Base-by-base conservation (phyloP, 1,284 basidiomycete genomes). In the Trametes polyzona region DNA sequence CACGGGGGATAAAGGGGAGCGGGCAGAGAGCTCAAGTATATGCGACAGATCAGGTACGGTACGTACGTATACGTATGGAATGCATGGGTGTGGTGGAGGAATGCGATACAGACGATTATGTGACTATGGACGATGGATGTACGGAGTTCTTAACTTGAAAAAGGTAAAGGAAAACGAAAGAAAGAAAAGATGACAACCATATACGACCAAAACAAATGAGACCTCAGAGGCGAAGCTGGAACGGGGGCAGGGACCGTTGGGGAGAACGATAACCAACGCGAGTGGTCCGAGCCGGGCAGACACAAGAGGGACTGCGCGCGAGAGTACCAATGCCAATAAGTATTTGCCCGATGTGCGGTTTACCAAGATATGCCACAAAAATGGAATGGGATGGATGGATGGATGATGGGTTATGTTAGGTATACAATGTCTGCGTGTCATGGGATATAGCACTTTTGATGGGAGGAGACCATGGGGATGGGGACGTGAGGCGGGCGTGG, bases 381-480 rank as follows among this genome's bases (percentile, higher is more conserved):
- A n/a, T n/a, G n/a, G n/a, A n/a, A n/a, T n/a, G n/a, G n/a, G n/a
- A n/a, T n/a, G n/a, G n/a, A n/a, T n/a, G n/a, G 44, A 47, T 33
- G 21, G 50, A 48, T 9, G 33, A 55, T 48, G 37, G 32, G 46
- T 42, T 43, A 55, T 30, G 53, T 57, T 63, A 60, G 47, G 58
- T 64, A 61, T 61, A 64, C 59, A 64, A 19, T 61, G 57, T 63
- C 36, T 49, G 36, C 23, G 36, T 37, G 52, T 55, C 47, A 46
- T 62, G 61, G n/a, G 55, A 67, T 66, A 67, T 66, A 66, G 62
- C 65, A 64, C 46, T 56, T 58, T 61, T 62, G 54, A 57, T 57
- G 57, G 53, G 52, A 44, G 46, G 49, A 27, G 47, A 40, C 24
- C 26, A 41, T 41, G 48, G n/a, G 23, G 50, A 42, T 43, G 40